Conservation (phyloP, 371 early-diverging fungal genomes). For the Saksenaea vasiformis region DNA sequence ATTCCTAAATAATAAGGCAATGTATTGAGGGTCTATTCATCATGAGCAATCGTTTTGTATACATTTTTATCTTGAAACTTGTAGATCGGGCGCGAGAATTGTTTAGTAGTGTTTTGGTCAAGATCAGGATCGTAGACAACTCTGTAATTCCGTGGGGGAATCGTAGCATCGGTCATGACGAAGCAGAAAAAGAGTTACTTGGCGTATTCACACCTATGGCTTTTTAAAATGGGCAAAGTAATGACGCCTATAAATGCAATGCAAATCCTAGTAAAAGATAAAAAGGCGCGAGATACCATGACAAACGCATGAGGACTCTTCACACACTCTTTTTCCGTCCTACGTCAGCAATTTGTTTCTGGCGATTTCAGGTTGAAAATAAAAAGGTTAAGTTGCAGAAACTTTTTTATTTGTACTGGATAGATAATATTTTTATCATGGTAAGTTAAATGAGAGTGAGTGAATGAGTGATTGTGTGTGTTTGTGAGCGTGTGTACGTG, state of each 20-base stretch:
- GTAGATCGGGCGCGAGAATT: background rate
- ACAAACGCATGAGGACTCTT: background rate
- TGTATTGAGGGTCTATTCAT: background rate
- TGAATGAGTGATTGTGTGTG: no score
- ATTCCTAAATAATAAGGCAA: background rate
- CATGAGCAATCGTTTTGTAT: background rate
- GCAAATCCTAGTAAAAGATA: background rate
- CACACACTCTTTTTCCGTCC: background rate
- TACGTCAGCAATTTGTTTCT: background rate
- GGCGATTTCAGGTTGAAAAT: background rate
- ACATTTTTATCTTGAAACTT: background rate
- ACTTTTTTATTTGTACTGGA: background rate
- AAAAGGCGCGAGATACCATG: slow-evolving; percentile 1
- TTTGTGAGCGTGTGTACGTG: no score
- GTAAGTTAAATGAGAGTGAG: no score
- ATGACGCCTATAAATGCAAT: background rate
- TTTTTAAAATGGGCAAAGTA: background rate
- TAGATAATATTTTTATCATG: background rate
- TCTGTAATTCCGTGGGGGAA: background rate
- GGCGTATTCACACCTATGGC: background rate
- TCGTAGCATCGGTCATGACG: background rate
- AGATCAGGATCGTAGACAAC: slow-evolving; percentile 1
- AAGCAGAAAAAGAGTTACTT: background rate
- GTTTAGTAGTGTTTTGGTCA: background rate
- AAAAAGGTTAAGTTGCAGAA: background rate